Base-by-base conservation (phyloP, 352 stramenopile genomes). In the Globisporangium cystogenes region DNA sequence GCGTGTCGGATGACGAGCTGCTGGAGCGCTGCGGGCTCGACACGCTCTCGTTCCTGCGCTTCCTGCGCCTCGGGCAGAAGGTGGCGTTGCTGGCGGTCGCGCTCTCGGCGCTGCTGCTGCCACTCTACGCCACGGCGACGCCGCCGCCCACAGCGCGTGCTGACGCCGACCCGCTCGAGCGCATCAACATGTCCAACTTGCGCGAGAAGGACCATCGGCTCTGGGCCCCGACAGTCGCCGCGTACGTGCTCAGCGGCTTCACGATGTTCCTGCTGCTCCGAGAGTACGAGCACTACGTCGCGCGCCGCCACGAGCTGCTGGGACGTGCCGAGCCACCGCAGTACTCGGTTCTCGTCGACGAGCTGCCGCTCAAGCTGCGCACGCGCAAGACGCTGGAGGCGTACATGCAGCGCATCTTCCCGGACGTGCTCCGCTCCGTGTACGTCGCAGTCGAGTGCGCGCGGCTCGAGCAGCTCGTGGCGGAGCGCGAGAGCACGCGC, bases 101-200 rank as follows among this genome's bases (percentile, higher is more conserved):
- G 18, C 73, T 85, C 36, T 90, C 79, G 0, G 66, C 44, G 2
- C 57, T 69, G 51, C 65, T 93, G 16, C 87, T 93, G 48, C 80
- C 82, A 14, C 53, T 93, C 37, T 93, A 86, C 37, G 79, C 76
- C 35, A 88, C 79, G 10, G 75, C 75, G 18, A 55, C 46, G 10
- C 46, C 60, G 12, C 57, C 54, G 15, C 41, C 46, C 14, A 69
- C 55, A 5, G 66, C 29, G 47, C 51, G 41, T 23, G 49, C 53
- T 6, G 26, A 40, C 3, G 63, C 83, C 35, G 82, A 93, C 40
- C 66, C 74, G 15, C 51, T 93, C 27, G 68, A 71, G 39, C 62
- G 64, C 26, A 86, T 93, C 54, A 88, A 70, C 29, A 87, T 93
- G 78, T 88, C 76, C 31, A 93, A 90, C 57, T 59, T 93, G 48